Conservation (phyloP, 495 filamentous ascomycete species). For the Penicillium manginii region DNA sequence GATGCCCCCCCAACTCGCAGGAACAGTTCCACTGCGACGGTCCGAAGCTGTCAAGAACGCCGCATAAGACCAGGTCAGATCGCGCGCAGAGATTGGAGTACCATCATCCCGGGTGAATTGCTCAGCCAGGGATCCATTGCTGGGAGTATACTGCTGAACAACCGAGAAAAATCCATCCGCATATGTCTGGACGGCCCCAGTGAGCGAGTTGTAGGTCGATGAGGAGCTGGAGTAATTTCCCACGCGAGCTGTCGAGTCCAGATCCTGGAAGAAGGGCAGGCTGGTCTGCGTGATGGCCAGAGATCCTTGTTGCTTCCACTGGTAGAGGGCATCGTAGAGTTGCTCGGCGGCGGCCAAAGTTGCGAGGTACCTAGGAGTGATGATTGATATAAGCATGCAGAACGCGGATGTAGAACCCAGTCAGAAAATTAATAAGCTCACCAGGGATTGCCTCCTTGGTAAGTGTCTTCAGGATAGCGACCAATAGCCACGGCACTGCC, state of each 20-base stretch:
- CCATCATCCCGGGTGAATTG: slow-evolving; percentile 61
- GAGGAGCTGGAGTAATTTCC: slow-evolving; percentile 43
- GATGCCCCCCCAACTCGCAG: slow-evolving; percentile 20
- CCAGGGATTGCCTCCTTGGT: slow-evolving; percentile 68
- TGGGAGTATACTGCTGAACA: slow-evolving; percentile 51
- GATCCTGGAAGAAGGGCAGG: slow-evolving; percentile 46
- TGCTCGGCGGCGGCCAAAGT: slow-evolving; percentile 45
- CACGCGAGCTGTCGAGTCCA: slow-evolving; percentile 39
- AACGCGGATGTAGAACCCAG: neutral
- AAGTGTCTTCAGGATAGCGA: slow-evolving; percentile 69
- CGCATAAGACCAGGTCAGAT: slow-evolving; percentile 66
- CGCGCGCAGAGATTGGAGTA: slow-evolving; percentile 52
- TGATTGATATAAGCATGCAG: neutral
- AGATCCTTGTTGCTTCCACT: slow-evolving; percentile 51
- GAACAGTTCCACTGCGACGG: slow-evolving; percentile 18
- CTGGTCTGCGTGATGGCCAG: slow-evolving; percentile 48
- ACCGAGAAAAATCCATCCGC: slow-evolving; percentile 54
- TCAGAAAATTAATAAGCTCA: slow-evolving; percentile 15
- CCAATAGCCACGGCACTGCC: slow-evolving; percentile 65
- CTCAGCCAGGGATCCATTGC: slow-evolving; percentile 61
- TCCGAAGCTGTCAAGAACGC: slow-evolving; percentile 18
- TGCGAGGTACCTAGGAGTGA: slow-evolving; percentile 35
- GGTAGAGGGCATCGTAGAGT: slow-evolving; percentile 48
- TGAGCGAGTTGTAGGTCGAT: slow-evolving; percentile 42
- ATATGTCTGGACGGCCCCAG: slow-evolving; percentile 48